Conservation (phyloP, 2,329 filamentous ascomycete species). For the Aspergillus sp. region DNA sequence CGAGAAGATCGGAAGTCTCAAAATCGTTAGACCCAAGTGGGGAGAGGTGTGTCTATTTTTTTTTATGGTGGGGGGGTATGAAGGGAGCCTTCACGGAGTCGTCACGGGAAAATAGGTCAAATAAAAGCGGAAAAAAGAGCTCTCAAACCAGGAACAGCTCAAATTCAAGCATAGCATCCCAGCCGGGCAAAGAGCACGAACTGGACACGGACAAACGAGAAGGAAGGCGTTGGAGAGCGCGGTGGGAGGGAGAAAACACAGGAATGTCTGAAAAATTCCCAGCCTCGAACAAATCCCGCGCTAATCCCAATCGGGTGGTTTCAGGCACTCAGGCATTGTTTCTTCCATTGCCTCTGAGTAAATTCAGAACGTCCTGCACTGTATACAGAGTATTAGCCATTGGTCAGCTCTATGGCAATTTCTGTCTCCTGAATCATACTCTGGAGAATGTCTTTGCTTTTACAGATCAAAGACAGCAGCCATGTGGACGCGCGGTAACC, state of each 20-base stretch:
- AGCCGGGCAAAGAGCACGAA: slow-evolving; percentile 12
- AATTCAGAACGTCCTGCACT: no score
- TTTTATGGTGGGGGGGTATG: slow-evolving; percentile 15
- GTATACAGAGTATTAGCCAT: no score
- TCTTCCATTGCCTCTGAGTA: neutral
- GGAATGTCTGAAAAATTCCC: slow-evolving; percentile 9
- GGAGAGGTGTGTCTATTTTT: slow-evolving; percentile 11
- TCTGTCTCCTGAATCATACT: no score
- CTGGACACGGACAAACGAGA: slow-evolving; percentile 2
- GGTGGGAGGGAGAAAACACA: slow-evolving; percentile 1
- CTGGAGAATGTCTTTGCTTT: no score
- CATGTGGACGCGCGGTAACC: no score
- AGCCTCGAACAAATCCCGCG: slow-evolving; percentile 7
- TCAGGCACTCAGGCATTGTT: slow-evolving; percentile 6
- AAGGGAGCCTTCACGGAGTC: neutral
- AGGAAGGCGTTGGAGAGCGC: slow-evolving; percentile 19
- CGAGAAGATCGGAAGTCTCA: slow-evolving; percentile 6
- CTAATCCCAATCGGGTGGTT: slow-evolving; percentile 12
- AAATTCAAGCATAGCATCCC: slow-evolving; percentile 21
- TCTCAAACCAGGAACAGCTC: slow-evolving; percentile 9
- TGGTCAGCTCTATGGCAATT: no score
- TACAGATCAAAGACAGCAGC: no score
- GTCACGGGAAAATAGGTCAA: neutral
- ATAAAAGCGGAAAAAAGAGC: neutral
- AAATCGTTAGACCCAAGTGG: slow-evolving; percentile 11